These are phyloP conservation scores for Anthoceros angustus DNA, from an alignment of 225 moss, liverwort and hornwort species.

Conservation along the genomic window DNA sequence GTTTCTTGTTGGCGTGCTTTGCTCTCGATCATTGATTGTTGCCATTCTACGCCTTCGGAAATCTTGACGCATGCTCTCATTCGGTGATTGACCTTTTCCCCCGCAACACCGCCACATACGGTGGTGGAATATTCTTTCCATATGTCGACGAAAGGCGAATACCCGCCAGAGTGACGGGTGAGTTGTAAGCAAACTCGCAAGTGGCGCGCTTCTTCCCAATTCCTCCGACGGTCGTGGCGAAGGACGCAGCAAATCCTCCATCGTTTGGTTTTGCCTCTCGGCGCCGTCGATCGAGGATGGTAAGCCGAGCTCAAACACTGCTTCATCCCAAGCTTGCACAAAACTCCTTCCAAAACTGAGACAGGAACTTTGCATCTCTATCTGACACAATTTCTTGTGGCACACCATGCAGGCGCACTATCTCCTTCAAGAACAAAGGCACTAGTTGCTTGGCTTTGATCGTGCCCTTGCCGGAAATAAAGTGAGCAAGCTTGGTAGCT, in stretches of 20 bases:
- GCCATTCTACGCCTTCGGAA: no score
- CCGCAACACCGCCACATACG: no score
- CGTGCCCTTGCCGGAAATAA: not conserved
- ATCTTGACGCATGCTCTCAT: no score
- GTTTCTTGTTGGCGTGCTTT: not conserved
- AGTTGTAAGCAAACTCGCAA: no score
- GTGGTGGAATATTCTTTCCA: not conserved
- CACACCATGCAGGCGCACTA: not conserved
- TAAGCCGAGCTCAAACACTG: not conserved
- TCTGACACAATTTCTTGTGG: not conserved
- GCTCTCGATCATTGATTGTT: no score
- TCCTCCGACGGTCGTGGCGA: not conserved
- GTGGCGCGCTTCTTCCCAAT: not conserved
- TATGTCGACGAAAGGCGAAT: not conserved
- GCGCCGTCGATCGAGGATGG: no score
- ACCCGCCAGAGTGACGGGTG: not conserved
- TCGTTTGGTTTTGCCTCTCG: not conserved
- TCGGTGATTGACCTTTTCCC: no score
- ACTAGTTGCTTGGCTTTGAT: not conserved
- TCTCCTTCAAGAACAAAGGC: no score
- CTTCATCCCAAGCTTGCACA: not conserved
- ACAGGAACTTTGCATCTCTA: not conserved
- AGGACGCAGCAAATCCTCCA: not conserved
- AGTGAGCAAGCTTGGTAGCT: not conserved
- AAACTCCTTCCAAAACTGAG: not conserved